These are phyloP conservation scores for Trametopsis cervina DNA, from an alignment of 768 basidiomycete species.

Conservation along the genomic window DNA sequence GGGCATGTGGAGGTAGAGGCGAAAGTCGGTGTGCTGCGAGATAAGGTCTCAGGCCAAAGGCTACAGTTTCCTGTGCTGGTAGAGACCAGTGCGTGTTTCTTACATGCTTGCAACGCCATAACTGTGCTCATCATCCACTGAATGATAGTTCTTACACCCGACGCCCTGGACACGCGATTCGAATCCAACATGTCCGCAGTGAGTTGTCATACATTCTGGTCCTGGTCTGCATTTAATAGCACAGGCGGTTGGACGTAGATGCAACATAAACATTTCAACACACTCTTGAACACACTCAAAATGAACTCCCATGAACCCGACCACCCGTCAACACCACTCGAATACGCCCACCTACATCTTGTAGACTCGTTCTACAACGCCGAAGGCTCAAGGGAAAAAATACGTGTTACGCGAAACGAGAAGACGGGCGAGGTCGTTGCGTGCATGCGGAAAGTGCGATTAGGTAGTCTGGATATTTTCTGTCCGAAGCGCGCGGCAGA, in stretches of 20 bases:
- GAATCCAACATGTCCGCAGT: constrained; percentile 92
- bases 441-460: constrained; percentile 69
- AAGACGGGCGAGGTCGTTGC: constrained; percentile 61
- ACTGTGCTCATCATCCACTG: not conserved
- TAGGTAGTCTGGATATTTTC: constrained; percentile 85
- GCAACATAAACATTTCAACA: constrained; percentile 87
- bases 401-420: constrained; percentile 81
- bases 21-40: constrained; percentile 74
- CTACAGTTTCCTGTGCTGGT: constrained; percentile 66
- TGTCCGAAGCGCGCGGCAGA: constrained; percentile 79
- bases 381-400: constrained; percentile 42
- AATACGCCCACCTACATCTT: constrained; percentile 71
- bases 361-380: constrained; percentile 71
- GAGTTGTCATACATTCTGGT: constrained; percentile 23
- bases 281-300: constrained; percentile 78
- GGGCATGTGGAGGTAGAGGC: constrained; percentile 83
- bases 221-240: not conserved
- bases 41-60: constrained; percentile 48
- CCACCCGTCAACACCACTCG: constrained; percentile 51
- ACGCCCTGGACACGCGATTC: constrained; percentile 61
- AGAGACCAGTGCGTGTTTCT: constrained; percentile 66
- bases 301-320: constrained; percentile 44
- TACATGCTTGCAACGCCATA: not conserved
- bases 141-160: constrained; percentile 57
- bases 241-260: constrained; percentile 41